Evolutionary conservation across 768 basidiomycete genomes (phyloP).

Genomic region (Gloeopeniophorella convolvens): DNA sequence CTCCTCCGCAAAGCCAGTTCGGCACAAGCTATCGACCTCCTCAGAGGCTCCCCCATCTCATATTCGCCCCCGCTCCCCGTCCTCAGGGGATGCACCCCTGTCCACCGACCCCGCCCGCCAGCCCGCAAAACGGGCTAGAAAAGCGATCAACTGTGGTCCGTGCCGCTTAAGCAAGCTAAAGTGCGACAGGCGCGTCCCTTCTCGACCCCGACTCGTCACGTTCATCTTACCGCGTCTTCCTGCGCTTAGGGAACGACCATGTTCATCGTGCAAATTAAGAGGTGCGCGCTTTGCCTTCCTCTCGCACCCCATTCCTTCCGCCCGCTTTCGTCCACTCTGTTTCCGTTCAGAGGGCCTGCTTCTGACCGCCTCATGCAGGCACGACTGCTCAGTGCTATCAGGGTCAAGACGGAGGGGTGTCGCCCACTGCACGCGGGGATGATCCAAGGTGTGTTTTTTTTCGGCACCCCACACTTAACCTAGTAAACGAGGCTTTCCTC

Average conservation of each 20-base stretch:
- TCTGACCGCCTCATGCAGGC: constrained; percentile 39
- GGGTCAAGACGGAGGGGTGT: constrained; percentile 50
- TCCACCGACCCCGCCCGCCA: constrained; percentile 21
- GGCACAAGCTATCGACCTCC: not conserved
- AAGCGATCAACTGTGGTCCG: constrained; percentile 86
- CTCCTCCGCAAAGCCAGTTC: not conserved
- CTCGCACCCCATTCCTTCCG: not conserved
- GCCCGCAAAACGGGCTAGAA: constrained; percentile 76
- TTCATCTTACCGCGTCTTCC: not conserved
- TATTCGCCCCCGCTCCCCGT: constrained; percentile 4
- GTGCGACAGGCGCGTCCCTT: constrained; percentile 63
- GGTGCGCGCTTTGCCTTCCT: constrained; percentile 38
- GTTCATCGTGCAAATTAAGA: constrained; percentile 79
- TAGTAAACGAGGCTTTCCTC: constrained; percentile 10
- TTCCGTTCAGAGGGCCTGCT: not conserved
- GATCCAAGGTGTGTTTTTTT: constrained; percentile 40
- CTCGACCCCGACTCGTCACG: constrained; percentile 18
- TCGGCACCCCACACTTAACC: constrained; percentile 12
- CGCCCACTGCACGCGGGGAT: constrained; percentile 43
- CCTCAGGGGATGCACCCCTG: not conserved
- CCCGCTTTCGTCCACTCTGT: not conserved
- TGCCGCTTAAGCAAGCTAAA: constrained; percentile 85
- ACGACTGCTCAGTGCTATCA: constrained; percentile 79
- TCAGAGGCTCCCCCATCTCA: not conserved
- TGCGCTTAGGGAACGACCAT: constrained; percentile 66